Conservation (phyloP, 257 asterid species). For the Nicotiana paniculata region DNA sequence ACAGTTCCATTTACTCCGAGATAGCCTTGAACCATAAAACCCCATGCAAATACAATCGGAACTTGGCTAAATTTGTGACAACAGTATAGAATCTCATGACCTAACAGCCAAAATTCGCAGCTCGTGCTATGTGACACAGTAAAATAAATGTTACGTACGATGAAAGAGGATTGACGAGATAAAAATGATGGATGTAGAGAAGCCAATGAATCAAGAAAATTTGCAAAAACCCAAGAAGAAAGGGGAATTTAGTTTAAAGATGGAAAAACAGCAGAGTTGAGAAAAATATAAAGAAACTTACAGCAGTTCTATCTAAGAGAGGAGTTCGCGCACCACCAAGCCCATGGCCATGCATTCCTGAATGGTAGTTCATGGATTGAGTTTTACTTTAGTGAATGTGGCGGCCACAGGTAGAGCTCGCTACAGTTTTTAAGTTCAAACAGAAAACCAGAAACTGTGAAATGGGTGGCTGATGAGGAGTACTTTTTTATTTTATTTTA, state of each 20-base stretch:
- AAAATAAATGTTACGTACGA: not conserved
- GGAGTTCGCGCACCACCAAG: constrained; percentile 40
- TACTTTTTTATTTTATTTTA: too few species aligned
- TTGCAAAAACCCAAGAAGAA: not conserved
- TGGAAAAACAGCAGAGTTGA: not conserved
- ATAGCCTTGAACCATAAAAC: not conserved
- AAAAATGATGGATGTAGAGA: not conserved
- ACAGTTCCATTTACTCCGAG: not conserved
- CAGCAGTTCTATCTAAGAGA: constrained; percentile 42
- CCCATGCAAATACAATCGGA: not conserved
- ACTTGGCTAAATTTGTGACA: not conserved
- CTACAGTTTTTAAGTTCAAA: not conserved
- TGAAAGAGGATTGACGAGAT: not conserved
- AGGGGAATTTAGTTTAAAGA: not conserved
- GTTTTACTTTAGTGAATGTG: not conserved
- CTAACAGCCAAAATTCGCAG: not conserved
- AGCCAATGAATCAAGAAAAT: not conserved
- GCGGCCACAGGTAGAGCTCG: not conserved
- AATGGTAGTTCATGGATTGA: constrained; percentile 12
- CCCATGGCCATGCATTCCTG: constrained; percentile 51
- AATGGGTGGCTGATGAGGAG: not conserved
- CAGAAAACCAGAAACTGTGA: not conserved
- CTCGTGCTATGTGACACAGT: not conserved
- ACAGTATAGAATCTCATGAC: not conserved
- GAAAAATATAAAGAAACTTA: constrained; percentile 12